Base-by-base conservation (phyloP, 805 yeast genomes). In the Naumovozyma baii region DNA sequence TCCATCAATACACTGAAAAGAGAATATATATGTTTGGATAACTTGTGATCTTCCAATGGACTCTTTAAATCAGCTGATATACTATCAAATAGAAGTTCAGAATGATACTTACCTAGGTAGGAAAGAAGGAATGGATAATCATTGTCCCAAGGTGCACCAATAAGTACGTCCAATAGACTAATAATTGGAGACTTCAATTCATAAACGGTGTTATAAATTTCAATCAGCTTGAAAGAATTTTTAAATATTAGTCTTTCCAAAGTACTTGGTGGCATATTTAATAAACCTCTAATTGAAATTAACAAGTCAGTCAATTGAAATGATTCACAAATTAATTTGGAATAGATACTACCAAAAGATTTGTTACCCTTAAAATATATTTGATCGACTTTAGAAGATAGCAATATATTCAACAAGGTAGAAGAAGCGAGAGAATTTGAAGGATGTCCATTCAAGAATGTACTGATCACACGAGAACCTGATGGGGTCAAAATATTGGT, bases 51-150 rank as follows among this genome's bases (percentile, higher is more conserved):
- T 39, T 73, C 77, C 45, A 77, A 65, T 0, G 74, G 65, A 45
- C 73, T 74, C 20, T 72, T 70, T 49, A 87, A 64, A 48, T 84
- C 87, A 0, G 68, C 47, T 0, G 77, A 71, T 20, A 90, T 57
- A 1, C 80, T 70, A n/a, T 69, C 66, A 8, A 84, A 63, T 20
- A 90, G 66, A 3, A 74, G 60, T 19, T 69, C 70, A 0, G 95
- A 73, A 47, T 74, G 70, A 15, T 69, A 66, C n/a, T 72, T 66
- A 3, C 94, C 92, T 39, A 90, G 62, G 55, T 85, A 85, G 0
- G 96, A 83, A 31, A 90, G 66, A 36, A 90, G 62, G 1, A 95
- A 86, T 3, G 95, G 94, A 26, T 79, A 73, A 19, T 74, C 77
- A 3, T 64, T 62, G 5, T 67, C 66, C 80, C 83, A 76, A 2